phyloP scores from a whole-genome alignment of 2,329 filamentous ascomycete species.

The Clarireedia sp. region DNA sequence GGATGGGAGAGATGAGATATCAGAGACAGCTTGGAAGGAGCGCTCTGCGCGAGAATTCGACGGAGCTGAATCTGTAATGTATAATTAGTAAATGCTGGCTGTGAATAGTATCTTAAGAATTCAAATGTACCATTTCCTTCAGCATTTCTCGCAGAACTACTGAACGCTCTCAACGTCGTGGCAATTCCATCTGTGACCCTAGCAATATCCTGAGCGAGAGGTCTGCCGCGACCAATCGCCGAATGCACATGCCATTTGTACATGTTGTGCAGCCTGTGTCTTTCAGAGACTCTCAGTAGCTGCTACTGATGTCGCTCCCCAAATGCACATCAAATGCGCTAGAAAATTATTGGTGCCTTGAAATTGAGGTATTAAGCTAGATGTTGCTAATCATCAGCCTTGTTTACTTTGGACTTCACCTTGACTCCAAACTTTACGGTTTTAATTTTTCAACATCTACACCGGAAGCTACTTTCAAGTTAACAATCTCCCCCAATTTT shows the following conservation, averaged over 20 bases:
- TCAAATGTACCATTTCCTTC: conserved; percentile 13
- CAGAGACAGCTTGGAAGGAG: conserved; percentile 20
- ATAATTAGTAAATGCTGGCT: background rate
- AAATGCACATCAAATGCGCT: background rate
- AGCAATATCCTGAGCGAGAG: conserved; percentile 21
- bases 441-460: background rate
- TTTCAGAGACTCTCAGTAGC: background rate
- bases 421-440: background rate
- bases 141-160: conserved; percentile 20
- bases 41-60: conserved; percentile 12
- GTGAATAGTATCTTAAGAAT: background rate
- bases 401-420: too few species aligned
- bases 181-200: conserved; percentile 28
- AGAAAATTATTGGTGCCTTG: background rate
- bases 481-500: background rate
- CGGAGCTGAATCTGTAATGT: background rate
- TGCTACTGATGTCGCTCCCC: background rate
- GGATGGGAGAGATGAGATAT: conserved; percentile 23
- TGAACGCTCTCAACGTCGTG: conserved; percentile 28
- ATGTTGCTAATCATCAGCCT: background rate
- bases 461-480: too few species aligned
- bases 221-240: conserved; percentile 26
- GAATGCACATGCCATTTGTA: conserved; percentile 31
- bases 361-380: background rate
- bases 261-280: conserved; percentile 21